Evolutionary conservation across 2,329 filamentous ascomycete genomes (phyloP).

Genomic region (Clonostachys rhizophaga): DNA sequence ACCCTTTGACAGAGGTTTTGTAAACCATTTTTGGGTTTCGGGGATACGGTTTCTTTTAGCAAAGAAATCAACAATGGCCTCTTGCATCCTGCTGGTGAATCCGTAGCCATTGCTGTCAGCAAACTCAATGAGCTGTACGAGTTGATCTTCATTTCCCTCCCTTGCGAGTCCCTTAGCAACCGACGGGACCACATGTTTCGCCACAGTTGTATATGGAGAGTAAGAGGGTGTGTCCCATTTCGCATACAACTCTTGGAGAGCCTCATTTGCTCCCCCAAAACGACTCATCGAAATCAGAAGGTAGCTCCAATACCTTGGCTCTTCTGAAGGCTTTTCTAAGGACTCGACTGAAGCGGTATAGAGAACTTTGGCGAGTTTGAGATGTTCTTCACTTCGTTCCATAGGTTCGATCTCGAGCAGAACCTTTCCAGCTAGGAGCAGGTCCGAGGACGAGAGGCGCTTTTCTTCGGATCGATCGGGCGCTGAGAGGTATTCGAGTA

Average conservation of each 20-base stretch:
- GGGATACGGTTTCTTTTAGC: conserved; percentile 49
- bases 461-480: conserved; percentile 23
- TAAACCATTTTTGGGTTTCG: conserved; percentile 66
- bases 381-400: conserved; percentile 37
- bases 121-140: conserved; percentile 50
- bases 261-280: conserved; percentile 51
- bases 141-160: conserved; percentile 52
- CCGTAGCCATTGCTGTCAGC: conserved; percentile 40
- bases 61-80: conserved; percentile 58
- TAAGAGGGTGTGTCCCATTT: conserved; percentile 18
- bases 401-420: conserved; percentile 32
- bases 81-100: conserved; percentile 40
- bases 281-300: conserved; percentile 38
- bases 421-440: conserved; percentile 37
- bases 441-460: conserved; percentile 29
- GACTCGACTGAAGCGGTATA: conserved; percentile 22
- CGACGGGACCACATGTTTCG: conserved; percentile 13
- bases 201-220: conserved; percentile 7
- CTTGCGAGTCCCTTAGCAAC: conserved; percentile 52
- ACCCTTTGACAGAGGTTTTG: conserved; percentile 25
- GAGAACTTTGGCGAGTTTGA: conserved; percentile 39
- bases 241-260: conserved; percentile 33
- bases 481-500: conserved; percentile 57
- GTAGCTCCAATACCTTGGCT: conserved; percentile 18
- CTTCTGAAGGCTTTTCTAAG: conserved; percentile 8